Base-by-base conservation (phyloP, 2,329 filamentous ascomycete species). In the Fusarium stilboides region DNA sequence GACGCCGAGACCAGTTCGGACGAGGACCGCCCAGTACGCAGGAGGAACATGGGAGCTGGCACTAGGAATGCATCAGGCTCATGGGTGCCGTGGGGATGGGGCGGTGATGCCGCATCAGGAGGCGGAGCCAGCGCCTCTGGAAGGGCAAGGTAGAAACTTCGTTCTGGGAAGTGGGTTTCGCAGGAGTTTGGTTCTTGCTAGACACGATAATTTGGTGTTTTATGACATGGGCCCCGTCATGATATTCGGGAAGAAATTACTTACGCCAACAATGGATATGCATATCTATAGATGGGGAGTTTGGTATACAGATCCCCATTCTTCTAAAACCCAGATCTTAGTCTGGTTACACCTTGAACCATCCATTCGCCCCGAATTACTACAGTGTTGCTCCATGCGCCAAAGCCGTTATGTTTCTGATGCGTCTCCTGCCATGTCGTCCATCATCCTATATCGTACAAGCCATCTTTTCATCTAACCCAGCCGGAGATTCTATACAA, bases 1-100 rank as follows among this genome's bases (percentile, higher is more conserved):
- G 92, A 96, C 66, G 89, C 90, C 34, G 92, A 94, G 76, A 91
- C 89, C 74, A 86, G 86, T 12, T 82, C 82, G 26, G 89, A 88
- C 75, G 87, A 88, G 45, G 84, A 82, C 33, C 83, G 73, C 12
- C 74, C 73, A 19, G 74, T 80, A 26, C 76, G 79, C 56, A 76
- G 76, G 65, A 78, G 77, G 51, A 68, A 78, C 26, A 68, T 72
- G 20, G 67, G 69, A 37, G 71, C 68, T 19, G 49, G 72, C 36
- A 62, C 66, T 45, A 58, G 71, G 22, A 66, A 65, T 52, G 61
- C 70, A 28, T 77, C 77, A n/a, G 79, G 79, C 3, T 80, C 81
- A 2, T 87, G 85, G 85, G 79, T 85, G 77, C 80, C 84, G 5
- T 87, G 84, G 84, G 80, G 77, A 26, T 85, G 84, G 83, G 80